These are phyloP conservation scores for Cladosporium cucumerinum DNA, from an alignment of 2,329 filamentous ascomycete species.

Conservation along the genomic window DNA sequence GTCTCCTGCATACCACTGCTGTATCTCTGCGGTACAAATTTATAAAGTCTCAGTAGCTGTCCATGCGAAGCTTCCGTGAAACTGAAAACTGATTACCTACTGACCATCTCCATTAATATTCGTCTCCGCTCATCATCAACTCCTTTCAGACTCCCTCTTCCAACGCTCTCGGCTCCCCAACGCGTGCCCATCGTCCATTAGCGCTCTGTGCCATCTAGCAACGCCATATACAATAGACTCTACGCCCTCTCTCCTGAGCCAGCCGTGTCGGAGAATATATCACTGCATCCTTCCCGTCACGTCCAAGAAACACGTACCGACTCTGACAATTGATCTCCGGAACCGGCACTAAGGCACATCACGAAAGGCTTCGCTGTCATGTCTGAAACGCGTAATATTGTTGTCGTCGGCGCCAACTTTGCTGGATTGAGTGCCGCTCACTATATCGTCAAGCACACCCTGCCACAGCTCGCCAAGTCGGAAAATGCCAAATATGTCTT, in stretches of 20 bases:
- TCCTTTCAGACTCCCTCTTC: not conserved
- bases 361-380: slow-evolving; percentile 19
- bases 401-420: slow-evolving; percentile 55
- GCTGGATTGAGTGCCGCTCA: slow-evolving; percentile 52
- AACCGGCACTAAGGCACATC: not conserved
- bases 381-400: slow-evolving; percentile 42
- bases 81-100: not conserved
- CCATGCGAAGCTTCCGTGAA: not conserved
- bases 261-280: not conserved
- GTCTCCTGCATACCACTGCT: slow-evolving; percentile 11
- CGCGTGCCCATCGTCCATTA: not conserved
- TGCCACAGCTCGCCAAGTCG: slow-evolving; percentile 39
- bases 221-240: slow-evolving; percentile 1
- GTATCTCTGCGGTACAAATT: not conserved
- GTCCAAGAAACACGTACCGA: not conserved
- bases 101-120: not conserved
- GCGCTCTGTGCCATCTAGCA: slow-evolving; percentile 7
- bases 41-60: slow-evolving; percentile 4
- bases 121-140: not conserved
- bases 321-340: not conserved
- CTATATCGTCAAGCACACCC: slow-evolving; percentile 51
- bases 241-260: not conserved
- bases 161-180: slow-evolving; percentile 17
- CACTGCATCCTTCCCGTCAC: not conserved
- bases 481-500: slow-evolving; percentile 47